Evolutionary conservation across 177 flowering plant species (phyloP).

Genomic region (Vitis hybrid): DNA sequence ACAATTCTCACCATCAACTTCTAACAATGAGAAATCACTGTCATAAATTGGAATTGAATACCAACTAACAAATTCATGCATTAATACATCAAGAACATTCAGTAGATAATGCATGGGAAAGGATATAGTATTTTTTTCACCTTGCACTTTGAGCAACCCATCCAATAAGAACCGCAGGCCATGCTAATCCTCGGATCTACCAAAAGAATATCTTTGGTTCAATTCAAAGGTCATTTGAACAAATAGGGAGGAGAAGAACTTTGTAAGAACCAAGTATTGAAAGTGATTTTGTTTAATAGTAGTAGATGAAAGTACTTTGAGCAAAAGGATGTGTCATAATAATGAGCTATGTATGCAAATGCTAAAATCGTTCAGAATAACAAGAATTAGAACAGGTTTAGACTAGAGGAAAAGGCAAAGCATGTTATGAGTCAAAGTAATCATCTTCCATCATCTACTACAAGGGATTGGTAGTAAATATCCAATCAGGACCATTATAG

Average conservation of each 20-base stretch:
- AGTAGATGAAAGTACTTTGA: no score
- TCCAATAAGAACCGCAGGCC: conserved; percentile 95
- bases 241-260: background rate
- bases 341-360: no score
- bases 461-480: no score
- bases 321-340: no score
- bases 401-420: no score
- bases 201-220: conserved; percentile 15
- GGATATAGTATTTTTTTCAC: conserved; percentile 25
- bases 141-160: conserved; percentile 98
- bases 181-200: conserved; percentile 94
- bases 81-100: background rate
- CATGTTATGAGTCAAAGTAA: no score
- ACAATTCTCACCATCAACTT: background rate
- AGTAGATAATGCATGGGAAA: background rate
- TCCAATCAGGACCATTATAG: no score
- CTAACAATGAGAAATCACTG: background rate
- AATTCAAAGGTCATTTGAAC: background rate
- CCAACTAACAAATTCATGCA: background rate
- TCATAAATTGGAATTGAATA: background rate
- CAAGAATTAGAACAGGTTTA: no score
- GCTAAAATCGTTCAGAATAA: no score
- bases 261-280: background rate
- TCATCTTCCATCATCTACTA: no score
- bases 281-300: no score